Evolutionary conservation across 108 stramenopile species (phyloP).

Genomic region (Epipyxis sp.): DNA sequence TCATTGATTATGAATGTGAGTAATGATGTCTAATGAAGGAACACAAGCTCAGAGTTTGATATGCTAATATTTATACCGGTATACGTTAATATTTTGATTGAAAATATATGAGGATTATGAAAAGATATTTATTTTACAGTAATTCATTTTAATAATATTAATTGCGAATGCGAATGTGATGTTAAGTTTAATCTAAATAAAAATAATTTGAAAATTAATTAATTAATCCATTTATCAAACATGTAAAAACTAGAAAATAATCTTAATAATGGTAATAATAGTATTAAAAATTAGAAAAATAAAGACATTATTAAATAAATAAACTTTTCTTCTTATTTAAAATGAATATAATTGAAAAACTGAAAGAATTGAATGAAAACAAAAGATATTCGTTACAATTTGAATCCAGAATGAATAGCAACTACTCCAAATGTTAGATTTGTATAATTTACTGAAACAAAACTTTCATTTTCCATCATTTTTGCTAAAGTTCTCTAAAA

Average conservation of each 20-base stretch:
- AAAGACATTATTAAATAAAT: neutral
- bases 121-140: neutral
- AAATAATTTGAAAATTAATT: neutral
- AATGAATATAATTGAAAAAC: too few relatives aligned
- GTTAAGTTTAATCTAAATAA: neutral
- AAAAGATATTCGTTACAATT: too few relatives aligned
- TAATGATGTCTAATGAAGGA: neutral
- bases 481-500: too few relatives aligned
- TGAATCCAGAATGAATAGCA: conserved; percentile 65
- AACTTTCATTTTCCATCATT: too few relatives aligned
- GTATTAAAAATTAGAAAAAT: neutral
- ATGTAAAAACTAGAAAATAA: neutral
- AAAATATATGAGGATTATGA: neutral
- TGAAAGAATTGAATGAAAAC: too few relatives aligned
- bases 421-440: conserved; percentile 89
- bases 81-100: neutral
- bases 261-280: neutral
- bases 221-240: neutral
- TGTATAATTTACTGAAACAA: too few relatives aligned
- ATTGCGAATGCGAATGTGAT: neutral
- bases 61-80: neutral
- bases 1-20: neutral
- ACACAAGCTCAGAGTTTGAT: neutral
- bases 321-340: too few relatives aligned
- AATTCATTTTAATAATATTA: neutral